Evolutionary conservation across 1,139 yeast genomes (phyloP).

Genomic region (Geotrichum aggregatum): DNA sequence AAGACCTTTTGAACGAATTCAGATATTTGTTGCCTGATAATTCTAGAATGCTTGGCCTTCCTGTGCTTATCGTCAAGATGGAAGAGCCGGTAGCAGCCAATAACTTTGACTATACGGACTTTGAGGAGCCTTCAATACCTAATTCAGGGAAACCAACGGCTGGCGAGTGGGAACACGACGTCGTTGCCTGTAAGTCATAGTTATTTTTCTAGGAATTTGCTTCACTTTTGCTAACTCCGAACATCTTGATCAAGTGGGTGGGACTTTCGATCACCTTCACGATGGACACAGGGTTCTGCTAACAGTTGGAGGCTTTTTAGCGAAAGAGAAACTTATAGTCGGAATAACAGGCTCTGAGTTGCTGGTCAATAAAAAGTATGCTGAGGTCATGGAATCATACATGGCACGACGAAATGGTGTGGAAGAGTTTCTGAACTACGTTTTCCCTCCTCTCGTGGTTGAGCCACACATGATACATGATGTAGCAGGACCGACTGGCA

Average conservation of each 20-base stretch:
- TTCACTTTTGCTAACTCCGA: conserved; percentile 34
- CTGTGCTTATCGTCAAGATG: conserved; percentile 31
- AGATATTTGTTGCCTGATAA: conserved; percentile 30
- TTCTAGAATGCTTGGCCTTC: conserved; percentile 29
- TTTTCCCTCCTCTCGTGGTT: conserved; percentile 45
- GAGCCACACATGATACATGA: conserved; percentile 65
- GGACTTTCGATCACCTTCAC: conserved; percentile 95
- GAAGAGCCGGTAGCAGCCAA: conserved; percentile 12
- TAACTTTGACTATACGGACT: too few species aligned
- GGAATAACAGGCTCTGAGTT: conserved; percentile 84
- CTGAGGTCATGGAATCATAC: conserved; percentile 60
- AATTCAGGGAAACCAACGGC: conserved; percentile 7
- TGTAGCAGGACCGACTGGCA: conserved; percentile 91
- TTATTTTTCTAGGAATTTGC: neutral
- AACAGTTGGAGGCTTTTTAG: conserved; percentile 64
- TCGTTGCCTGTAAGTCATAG: conserved; percentile 26
- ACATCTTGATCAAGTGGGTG: conserved; percentile 67
- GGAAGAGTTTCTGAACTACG: conserved; percentile 45
- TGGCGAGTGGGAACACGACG: conserved; percentile 27
- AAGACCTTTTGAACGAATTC: conserved; percentile 27
- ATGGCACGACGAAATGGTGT: conserved; percentile 50
- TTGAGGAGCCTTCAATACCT: too few species aligned
- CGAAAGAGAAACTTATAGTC: conserved; percentile 55
- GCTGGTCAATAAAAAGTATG: conserved; percentile 67
- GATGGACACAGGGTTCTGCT: conserved; percentile 89